Conservation (phyloP, 1,284 basidiomycete species). For the Moesziomyces globuligerus region DNA sequence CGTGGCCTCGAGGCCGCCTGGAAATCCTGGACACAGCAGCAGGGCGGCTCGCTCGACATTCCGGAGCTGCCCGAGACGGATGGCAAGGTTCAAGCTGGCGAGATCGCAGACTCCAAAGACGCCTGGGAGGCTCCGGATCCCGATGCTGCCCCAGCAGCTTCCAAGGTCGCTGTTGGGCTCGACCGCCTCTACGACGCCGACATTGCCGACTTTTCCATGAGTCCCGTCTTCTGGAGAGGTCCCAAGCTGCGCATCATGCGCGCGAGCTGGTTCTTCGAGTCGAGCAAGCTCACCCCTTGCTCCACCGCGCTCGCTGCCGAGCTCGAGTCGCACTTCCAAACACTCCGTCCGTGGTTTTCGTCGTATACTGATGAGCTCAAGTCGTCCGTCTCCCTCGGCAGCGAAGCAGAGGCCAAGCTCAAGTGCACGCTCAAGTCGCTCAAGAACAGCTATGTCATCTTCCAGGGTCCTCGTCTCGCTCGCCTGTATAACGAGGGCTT, state of each 20-base stretch:
- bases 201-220: constrained; percentile 33
- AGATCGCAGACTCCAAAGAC: constrained; percentile 23
- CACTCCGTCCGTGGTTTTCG: constrained; percentile 65
- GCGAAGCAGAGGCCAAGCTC: constrained; percentile 72
- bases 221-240: constrained; percentile 72
- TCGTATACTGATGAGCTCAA: constrained; percentile 71
- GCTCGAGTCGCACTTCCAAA: constrained; percentile 68
- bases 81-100: constrained; percentile 37
- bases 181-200: constrained; percentile 59
- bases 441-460: constrained; percentile 69
- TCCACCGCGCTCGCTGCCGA: constrained; percentile 70
- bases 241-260: constrained; percentile 70
- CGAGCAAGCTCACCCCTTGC: constrained; percentile 68
- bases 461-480: constrained; percentile 70
- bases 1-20: constrained; percentile 39
- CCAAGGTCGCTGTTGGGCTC: constrained; percentile 47
- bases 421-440: constrained; percentile 68
- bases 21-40: constrained; percentile 32
- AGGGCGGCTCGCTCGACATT: constrained; percentile 37
- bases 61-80: constrained; percentile 27
- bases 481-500: constrained; percentile 65
- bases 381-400: constrained; percentile 69
- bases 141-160: constrained; percentile 15
- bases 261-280: constrained; percentile 71
- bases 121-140: constrained; percentile 42